Conservation (phyloP, 2,329 filamentous ascomycete species). For the Sporothrix sp. region DNA sequence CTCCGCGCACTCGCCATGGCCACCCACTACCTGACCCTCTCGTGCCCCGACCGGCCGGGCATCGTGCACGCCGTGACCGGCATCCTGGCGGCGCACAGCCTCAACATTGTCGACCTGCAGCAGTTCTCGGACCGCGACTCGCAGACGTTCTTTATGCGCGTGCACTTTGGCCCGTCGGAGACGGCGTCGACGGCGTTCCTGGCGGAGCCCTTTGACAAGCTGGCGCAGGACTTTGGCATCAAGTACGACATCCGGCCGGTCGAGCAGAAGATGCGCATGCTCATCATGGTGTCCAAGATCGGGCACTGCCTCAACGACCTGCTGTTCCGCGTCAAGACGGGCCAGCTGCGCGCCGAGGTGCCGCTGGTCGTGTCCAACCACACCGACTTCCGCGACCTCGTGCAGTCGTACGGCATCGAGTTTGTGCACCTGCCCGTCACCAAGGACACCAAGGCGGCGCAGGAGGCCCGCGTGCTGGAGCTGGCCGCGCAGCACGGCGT, state of each 20-base stretch:
- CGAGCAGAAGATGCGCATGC: slow-evolving; percentile 59
- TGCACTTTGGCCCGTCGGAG: slow-evolving; percentile 61
- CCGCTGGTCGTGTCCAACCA: slow-evolving; percentile 78
- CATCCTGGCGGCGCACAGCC: slow-evolving; percentile 59
- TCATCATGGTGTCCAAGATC: slow-evolving; percentile 88
- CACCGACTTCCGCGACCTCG: slow-evolving; percentile 59
- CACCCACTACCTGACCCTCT: slow-evolving; percentile 66
- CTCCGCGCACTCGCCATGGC: slow-evolving; percentile 27
- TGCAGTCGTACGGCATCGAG: slow-evolving; percentile 62
- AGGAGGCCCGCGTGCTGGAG: slow-evolving; percentile 62
- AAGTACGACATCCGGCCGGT: slow-evolving; percentile 61
- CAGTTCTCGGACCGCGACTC: slow-evolving; percentile 71
- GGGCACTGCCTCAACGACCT: slow-evolving; percentile 62
- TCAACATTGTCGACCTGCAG: slow-evolving; percentile 78
- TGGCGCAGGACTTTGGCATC: slow-evolving; percentile 56
- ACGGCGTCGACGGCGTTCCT: slow-evolving; percentile 43
- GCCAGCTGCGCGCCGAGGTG: slow-evolving; percentile 63
- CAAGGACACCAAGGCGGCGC: slow-evolving; percentile 64
- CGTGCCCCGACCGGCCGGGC: slow-evolving; percentile 74
- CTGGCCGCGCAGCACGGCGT: slow-evolving; percentile 59
- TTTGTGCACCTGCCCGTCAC: slow-evolving; percentile 76
- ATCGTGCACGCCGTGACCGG: slow-evolving; percentile 79
- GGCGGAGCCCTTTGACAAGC: slow-evolving; percentile 44
- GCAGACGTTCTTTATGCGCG: slow-evolving; percentile 78
- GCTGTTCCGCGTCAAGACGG: slow-evolving; percentile 60